A percentile compares a stretch with the other conserved stretches of the same genome.
Evolutionary conservation across 2,329 filamentous ascomycete species (phyloP).

Genomic region (Penicillium sp.): DNA sequence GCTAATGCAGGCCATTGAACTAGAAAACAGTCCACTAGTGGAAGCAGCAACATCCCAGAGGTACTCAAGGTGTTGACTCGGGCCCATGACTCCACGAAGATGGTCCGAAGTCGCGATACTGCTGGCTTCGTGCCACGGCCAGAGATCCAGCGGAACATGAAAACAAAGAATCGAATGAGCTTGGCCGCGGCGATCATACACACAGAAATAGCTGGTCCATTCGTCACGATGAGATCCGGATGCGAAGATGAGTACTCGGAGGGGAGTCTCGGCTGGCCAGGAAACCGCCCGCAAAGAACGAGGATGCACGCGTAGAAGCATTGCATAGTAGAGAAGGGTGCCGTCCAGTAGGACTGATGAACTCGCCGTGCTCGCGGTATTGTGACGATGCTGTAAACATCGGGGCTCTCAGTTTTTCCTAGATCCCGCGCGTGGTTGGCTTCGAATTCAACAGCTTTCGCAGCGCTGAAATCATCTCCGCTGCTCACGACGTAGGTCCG

Average conservation of each 20-base stretch:
- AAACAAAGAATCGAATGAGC: conserved; percentile 50
- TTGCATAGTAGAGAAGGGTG: conserved; percentile 61
- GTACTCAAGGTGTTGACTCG: conserved; percentile 75
- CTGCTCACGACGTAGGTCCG: conserved; percentile 76
- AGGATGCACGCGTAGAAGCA: conserved; percentile 60
- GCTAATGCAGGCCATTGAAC: conserved; percentile 72
- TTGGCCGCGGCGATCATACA: conserved; percentile 60
- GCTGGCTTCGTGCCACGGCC: conserved; percentile 10
- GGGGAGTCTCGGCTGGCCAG: conserved; percentile 27
- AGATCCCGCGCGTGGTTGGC: conserved; percentile 23
- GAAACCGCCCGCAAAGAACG: conserved; percentile 45
- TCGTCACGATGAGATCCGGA: conserved; percentile 74
- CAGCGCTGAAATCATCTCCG: conserved; percentile 66
- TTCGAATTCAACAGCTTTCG: conserved; percentile 61
- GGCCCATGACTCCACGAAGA: conserved; percentile 93
- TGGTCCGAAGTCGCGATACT: conserved; percentile 53
- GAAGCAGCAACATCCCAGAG: conserved; percentile 69
- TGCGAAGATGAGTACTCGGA: conserved; percentile 37
- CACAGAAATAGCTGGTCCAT: conserved; percentile 83
- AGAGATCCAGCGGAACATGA: conserved; percentile 9
- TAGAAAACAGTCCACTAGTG: conserved; percentile 68
- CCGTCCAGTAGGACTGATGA: conserved; percentile 71
- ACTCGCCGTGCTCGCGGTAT: conserved; percentile 74
- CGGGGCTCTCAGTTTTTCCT: conserved; percentile 4
- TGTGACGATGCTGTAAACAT: conserved; percentile 54